Evolutionary conservation across 2,329 filamentous ascomycete species (phyloP).

Genomic region (Fusarium pseudograminearum): DNA sequence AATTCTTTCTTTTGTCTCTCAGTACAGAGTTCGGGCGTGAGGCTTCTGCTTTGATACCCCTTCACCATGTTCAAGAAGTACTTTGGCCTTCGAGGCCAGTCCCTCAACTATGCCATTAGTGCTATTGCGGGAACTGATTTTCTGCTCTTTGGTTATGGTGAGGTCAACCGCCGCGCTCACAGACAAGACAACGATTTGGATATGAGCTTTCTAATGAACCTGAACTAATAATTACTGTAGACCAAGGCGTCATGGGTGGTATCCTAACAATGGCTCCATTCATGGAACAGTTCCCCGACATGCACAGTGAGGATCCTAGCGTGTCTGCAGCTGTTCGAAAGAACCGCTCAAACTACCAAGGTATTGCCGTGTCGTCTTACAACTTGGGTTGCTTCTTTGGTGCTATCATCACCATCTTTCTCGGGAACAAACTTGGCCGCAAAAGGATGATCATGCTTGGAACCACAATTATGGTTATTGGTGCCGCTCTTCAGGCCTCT

Average conservation of each 20-base stretch:
- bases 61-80: constrained; percentile 58
- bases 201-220: neutral
- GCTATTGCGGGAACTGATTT: constrained; percentile 80
- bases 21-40: constrained; percentile 10
- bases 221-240: constrained; percentile 55
- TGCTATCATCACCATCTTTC: constrained; percentile 74
- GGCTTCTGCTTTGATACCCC: neutral
- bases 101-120: constrained; percentile 76
- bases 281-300: constrained; percentile 67
- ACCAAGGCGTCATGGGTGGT: constrained; percentile 81
- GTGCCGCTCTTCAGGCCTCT: constrained; percentile 68
- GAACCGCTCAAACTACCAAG: constrained; percentile 64
- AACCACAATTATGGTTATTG: constrained; percentile 68
- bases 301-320: constrained; percentile 57
- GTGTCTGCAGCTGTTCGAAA: constrained; percentile 51
- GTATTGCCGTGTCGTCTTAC: constrained; percentile 67
- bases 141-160: constrained; percentile 70
- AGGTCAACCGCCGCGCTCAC: constrained; percentile 9
- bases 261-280: constrained; percentile 76
- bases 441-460: constrained; percentile 70
- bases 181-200: neutral
- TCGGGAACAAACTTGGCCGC: constrained; percentile 72
- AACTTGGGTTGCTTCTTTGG: constrained; percentile 73
- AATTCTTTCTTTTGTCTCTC: neutral
- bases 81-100: constrained; percentile 73